Evolutionary conservation across 108 stramenopile genomes (phyloP), one percentile per base, ranked within the genome.

Genomic region (Cylindrotheca closterium): DNA sequence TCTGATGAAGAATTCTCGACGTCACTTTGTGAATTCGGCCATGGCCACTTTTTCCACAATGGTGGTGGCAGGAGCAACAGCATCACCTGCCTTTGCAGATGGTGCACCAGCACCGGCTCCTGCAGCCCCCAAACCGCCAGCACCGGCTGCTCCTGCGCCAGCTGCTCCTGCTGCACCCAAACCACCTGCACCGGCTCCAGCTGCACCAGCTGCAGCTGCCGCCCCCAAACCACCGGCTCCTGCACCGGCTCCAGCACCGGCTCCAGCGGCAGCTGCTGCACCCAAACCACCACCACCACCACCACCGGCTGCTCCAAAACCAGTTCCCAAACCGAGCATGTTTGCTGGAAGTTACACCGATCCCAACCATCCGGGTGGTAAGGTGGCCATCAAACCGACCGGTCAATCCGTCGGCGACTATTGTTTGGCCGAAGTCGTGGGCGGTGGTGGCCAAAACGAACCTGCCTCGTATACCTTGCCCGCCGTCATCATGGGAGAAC

Each of bases 331-430:
- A 10, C 10, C 10, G 7, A 42, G 37, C 37, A n/a, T n/a, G n/a
- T 79, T 80, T 52, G 34, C 63, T 15, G 79, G 75, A 12, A 69
- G 57, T 18, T 80, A 59, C 31, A 60, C 75, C 19, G 79, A 80
- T 53, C 79, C 79, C 22, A 80, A 80, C 62, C 79, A 80, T 60
- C 79, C 79, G 0, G 79, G 79, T 3, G 79, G 79, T 12, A 80
- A 53, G 46, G 61, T 72, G 0, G 73, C 75, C 32, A 77, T 80
- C 28, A 24, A 37, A 22, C 60, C 77, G 10, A 18, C 76, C 2
- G 79, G 58, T 31, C 55, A 51, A 25, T 27, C 34, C 19, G 58
- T 69, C 26, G 77, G 79, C 1, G 79, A 80, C 55, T 80, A 80
- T 52, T 49, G 50, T 17, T 52, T 80, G 24, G 79, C 79, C 8